Conservation (phyloP, 1,284 basidiomycete genomes). For the Cystodermella granulosa region DNA sequence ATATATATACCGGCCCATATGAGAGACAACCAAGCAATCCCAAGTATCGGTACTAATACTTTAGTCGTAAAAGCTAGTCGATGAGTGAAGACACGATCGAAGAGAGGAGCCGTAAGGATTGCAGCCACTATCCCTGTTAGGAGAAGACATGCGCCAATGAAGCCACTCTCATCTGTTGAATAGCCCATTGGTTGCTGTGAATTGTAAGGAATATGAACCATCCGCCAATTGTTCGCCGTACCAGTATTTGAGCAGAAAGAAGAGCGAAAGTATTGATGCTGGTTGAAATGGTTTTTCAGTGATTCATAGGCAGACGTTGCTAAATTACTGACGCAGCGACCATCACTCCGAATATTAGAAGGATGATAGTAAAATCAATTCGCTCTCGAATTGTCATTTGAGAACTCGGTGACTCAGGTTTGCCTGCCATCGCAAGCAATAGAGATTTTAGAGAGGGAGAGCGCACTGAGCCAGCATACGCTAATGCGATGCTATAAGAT, state of each 20-base stretch:
- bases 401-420: constrained; percentile 39
- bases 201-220: constrained; percentile 2
- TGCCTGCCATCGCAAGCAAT: constrained; percentile 53
- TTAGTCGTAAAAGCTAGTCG: constrained; percentile 60
- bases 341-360: constrained; percentile 57
- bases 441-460: constrained; percentile 53
- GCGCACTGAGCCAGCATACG: constrained; percentile 59
- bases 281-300: constrained; percentile 1
- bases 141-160: constrained; percentile 65
- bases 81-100: constrained; percentile 72
- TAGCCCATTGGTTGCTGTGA: constrained; percentile 68
- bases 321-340: constrained; percentile 52
- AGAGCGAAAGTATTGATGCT: constrained; percentile 55
- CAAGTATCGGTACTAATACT: constrained; percentile 56
- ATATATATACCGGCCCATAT: constrained; percentile 66
- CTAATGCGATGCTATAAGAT: constrained; percentile 34
- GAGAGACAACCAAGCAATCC: constrained; percentile 60
- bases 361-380: constrained; percentile 60
- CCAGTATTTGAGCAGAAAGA: constrained; percentile 63
- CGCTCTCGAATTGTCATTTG: constrained; percentile 62
- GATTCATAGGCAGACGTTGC: not conserved
- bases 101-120: constrained; percentile 61
- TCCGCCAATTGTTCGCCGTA: constrained; percentile 30
- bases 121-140: constrained; percentile 66
- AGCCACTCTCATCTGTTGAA: constrained; percentile 55